These are phyloP conservation scores for Akanthomyces dipterigenus DNA, from an alignment of 2,329 filamentous ascomycete species.

Conservation along the genomic window DNA sequence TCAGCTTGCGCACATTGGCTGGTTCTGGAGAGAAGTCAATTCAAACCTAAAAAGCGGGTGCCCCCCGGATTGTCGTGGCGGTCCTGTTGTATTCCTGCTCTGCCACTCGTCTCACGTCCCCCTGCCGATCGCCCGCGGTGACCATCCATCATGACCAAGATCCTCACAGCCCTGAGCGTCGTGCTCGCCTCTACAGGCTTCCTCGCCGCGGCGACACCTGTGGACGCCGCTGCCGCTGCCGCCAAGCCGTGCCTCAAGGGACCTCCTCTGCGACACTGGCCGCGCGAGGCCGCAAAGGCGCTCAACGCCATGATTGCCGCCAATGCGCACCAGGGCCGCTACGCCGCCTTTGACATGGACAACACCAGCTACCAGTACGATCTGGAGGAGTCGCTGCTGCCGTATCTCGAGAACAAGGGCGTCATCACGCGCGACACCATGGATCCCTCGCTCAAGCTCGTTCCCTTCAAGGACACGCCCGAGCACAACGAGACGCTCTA, in stretches of 20 bases:
- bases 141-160: slow-evolving; percentile 2
- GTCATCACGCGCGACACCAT: slow-evolving; percentile 34
- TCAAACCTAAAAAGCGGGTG: slow-evolving; percentile 2
- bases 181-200: slow-evolving; percentile 6
- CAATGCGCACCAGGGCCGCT: slow-evolving; percentile 31
- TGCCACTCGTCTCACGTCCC: not conserved
- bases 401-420: slow-evolving; percentile 35
- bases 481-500: slow-evolving; percentile 34
- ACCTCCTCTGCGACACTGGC: slow-evolving; percentile 28
- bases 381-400: slow-evolving; percentile 36
- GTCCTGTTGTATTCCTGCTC: not conserved
- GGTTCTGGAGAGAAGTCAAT: not conserved
- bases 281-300: slow-evolving; percentile 25
- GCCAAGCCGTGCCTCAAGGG: slow-evolving; percentile 14
- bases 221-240: not conserved
- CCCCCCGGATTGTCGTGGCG: not conserved
- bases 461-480: slow-evolving; percentile 35
- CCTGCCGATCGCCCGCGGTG: not conserved
- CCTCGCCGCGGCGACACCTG: not conserved
- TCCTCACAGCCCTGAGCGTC: slow-evolving; percentile 4
- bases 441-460: slow-evolving; percentile 33
- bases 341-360: slow-evolving; percentile 39
- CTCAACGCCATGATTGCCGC: slow-evolving; percentile 31
- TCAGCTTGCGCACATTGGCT: not conserved
- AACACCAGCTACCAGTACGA: slow-evolving; percentile 37